Conservation (phyloP, 768 basidiomycete genomes). For the Leccinum ochraceum region DNA sequence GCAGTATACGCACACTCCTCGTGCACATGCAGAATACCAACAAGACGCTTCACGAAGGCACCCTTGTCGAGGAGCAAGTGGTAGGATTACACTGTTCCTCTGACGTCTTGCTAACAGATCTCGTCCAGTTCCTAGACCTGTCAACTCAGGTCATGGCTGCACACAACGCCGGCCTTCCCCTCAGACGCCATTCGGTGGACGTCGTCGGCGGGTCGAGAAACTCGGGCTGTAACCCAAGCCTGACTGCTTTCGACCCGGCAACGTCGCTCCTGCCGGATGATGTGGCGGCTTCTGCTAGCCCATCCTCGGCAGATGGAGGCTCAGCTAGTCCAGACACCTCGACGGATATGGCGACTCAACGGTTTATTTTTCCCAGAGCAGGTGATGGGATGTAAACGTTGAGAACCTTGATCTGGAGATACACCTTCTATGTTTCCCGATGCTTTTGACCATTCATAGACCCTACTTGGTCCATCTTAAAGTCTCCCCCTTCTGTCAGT, state of each 20-base stretch:
- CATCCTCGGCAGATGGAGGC: constrained; percentile 23
- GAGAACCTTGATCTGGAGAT: constrained; percentile 4
- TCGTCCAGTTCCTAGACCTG: constrained; percentile 30
- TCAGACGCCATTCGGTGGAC: constrained; percentile 35
- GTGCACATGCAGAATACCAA: constrained; percentile 68
- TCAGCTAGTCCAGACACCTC: constrained; percentile 22
- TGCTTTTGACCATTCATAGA: constrained; percentile 6
- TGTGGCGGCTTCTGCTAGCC: constrained; percentile 24
- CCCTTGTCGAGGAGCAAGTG: constrained; percentile 54
- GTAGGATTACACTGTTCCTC: constrained; percentile 34
- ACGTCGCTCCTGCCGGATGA: constrained; percentile 19
- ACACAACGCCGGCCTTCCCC: constrained; percentile 26
- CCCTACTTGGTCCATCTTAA: constrained; percentile 4
- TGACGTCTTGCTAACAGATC: neutral
- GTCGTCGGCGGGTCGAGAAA: constrained; percentile 16
- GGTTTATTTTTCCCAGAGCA: constrained; percentile 19
- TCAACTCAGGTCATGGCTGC: constrained; percentile 30
- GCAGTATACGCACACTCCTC: constrained; percentile 68
- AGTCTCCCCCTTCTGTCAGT: neutral
- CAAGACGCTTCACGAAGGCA: constrained; percentile 50
- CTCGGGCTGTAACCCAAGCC: constrained; percentile 8
- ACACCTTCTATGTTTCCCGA: constrained; percentile 3
- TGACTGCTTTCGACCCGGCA: constrained; percentile 20
- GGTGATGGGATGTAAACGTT: constrained; percentile 19
- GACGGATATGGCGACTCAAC: constrained; percentile 16